A percentile compares a stretch with the other conserved stretches of the same genome.
Conservation (phyloP, 2,329 filamentous ascomycete genomes). For the Hymenoscyphus salicellus region DNA sequence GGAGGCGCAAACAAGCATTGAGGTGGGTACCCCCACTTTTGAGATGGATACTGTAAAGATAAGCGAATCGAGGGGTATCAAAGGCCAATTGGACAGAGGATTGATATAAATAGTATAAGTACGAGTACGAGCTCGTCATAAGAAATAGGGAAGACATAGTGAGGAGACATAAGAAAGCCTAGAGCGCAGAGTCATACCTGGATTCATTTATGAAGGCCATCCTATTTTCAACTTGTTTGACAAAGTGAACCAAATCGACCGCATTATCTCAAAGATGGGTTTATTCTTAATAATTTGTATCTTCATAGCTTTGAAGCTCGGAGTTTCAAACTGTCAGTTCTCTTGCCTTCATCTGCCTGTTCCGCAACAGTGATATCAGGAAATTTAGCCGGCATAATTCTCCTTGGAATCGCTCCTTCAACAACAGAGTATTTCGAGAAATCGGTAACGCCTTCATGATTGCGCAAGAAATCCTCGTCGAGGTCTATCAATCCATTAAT, state of each 20-base stretch:
- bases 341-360: slow-evolving; percentile 74
- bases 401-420: slow-evolving; percentile 57
- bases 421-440: slow-evolving; percentile 73
- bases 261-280: not conserved
- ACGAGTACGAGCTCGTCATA: not conserved
- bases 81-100: not conserved
- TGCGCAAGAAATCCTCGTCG: slow-evolving; percentile 77
- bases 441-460: slow-evolving; percentile 61
- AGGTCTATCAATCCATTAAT: slow-evolving; percentile 72
- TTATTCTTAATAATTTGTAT: not conserved
- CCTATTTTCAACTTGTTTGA: not conserved
- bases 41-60: not conserved
- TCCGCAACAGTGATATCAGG: slow-evolving; percentile 71
- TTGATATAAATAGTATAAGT: slow-evolving; percentile 14
- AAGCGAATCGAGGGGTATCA: not conserved
- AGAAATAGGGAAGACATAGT: not conserved
- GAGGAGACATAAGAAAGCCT: not conserved
- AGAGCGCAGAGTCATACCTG: not conserved
- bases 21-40: not conserved
- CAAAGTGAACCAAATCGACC: not conserved
- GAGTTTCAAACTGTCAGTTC: slow-evolving; percentile 60
- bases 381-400: slow-evolving; percentile 71
- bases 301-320: slow-evolving; percentile 21
- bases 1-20: not conserved
- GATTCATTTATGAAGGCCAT: not conserved